Base-by-base conservation (phyloP, 176 grass and related monocot species). In the Phragmites australis region DNA sequence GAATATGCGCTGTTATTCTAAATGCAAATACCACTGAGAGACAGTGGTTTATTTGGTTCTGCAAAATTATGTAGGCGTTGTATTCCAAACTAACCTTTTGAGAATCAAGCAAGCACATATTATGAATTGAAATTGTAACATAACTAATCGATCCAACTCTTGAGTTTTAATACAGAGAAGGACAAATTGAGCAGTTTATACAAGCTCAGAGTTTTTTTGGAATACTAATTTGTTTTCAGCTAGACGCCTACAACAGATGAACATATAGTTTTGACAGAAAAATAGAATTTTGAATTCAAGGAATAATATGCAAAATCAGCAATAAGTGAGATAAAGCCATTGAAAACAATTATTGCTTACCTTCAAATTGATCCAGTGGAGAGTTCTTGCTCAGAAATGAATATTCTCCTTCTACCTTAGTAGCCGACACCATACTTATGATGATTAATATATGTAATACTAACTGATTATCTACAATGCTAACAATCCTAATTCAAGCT, bases 391-490 rank as follows among this genome's bases (percentile, higher is more conserved):
- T 45, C n/a, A 67, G 44, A 75, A 83, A 61, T 1, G 31, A 52
- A 76, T 81, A 83, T 62, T 79, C 81, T 22, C 84, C 68, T 66
- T 87, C 84, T 59, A 87, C 52, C 21, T 79, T 82, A 31, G 69
- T 72, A 47, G 86, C 67, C 10, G 92, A 91, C 27, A 84, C 89
- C 92, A 92, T 94, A 67, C 12, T 87, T 87, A 57, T 46, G 54
- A 79, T 12, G 56, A 74, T 82, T 76, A 84, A 48, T 77, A 72
- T 19, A 74, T 15, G 32, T 11, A 87, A 23, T 72, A 79, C 25
- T 70, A 87, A 34, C 22, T 74, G 40, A 85, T 81, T 70, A 80
- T 45, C 81, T 87, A 66, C 52, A 30, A 49, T 52, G 50, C 74
- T 86, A 80, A 72, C 6, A 55, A 17, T 42, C 45, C 65, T 87